Evolutionary conservation across 164 flowering plant species (phyloP), one percentile per base, ranked within the genome.

Genomic region (Saururus chinensis): DNA sequence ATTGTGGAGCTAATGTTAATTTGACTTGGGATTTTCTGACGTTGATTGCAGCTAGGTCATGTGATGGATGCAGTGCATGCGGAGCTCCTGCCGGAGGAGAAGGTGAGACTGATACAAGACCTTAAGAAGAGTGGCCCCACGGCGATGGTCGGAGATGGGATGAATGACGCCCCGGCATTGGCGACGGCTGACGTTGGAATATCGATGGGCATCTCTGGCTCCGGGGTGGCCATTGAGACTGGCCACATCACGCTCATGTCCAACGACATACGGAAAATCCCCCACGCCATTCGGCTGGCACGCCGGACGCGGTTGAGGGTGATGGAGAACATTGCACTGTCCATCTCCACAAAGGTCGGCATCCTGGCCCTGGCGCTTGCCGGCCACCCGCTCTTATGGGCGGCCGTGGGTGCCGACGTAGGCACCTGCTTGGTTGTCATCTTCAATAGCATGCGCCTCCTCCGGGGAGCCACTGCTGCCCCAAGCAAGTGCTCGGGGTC

Each of bases 121-220:
- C 79, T 83, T 19, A 83, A 90, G 75, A 71, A 64, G 57, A 77
- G 74, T 9, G 88, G 88, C 4, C 71, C 75, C 54, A 84, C 88
- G 0, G 91, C 86, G 0, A 93, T 93, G 99, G 66, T 90, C 1
- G 97, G 99, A 9, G 99, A 93, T 60, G 99, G 97, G 3, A 63
- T 93, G 42, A 93, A 93, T 51, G 99, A 93, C 72, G 97, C 95
- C 10, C 95, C 96, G 0, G 97, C 99, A 23, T 64, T 90, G 52
- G 97, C 96, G 3, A 82, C 85, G 1, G 95, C 99, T 0, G 88
- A 90, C 60, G 76, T 93, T 13, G 99, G 99, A 7, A 84, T 93
- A 54, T 91, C 99, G 37, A 93, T 93, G 99, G 99, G 97, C 1
- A 71, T 90, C 24, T 75, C 97, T 1, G 99, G 99, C 30, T 90